A percentile compares a stretch with the other conserved stretches of the same genome.
Conservation (phyloP, 495 filamentous ascomycete species). For the Penicillium parvum region DNA sequence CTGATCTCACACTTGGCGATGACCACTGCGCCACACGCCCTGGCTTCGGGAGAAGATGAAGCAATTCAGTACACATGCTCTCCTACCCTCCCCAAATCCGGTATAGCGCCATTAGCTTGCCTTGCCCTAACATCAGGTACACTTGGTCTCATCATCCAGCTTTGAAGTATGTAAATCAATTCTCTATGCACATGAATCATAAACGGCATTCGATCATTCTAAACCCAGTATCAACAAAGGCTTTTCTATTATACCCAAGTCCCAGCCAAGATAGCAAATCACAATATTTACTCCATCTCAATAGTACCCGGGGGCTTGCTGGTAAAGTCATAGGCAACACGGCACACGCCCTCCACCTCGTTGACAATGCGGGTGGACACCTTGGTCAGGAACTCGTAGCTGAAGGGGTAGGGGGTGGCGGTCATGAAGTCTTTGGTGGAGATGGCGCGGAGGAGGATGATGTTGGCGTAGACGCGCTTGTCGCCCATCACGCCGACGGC, state of each 20-base stretch:
- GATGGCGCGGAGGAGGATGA: constrained; percentile 23
- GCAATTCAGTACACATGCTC: no score
- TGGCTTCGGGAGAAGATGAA: no score
- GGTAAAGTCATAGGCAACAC: constrained; percentile 24
- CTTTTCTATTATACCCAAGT: constrained; percentile 6
- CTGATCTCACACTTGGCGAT: no score
- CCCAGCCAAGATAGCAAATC: no score
- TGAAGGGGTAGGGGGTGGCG: constrained; percentile 2
- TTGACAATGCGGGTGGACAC: constrained; percentile 20
- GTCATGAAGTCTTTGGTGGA: constrained; percentile 23
- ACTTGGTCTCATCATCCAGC: no score
- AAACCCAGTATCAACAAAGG: neutral
- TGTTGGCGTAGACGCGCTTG: constrained; percentile 22
- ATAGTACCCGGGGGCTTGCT: constrained; percentile 26
- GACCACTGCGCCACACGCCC: no score
- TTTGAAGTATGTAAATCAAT: neutral
- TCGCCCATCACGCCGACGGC: constrained; percentile 23
- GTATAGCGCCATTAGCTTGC: no score
- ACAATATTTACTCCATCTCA: constrained; percentile 21
- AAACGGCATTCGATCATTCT: constrained; percentile 4
- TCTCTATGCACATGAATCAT: constrained; percentile 9
- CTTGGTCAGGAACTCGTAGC: constrained; percentile 4
- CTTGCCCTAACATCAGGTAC: no score
- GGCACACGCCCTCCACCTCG: constrained; percentile 23
- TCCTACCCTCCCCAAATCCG: no score